Evolutionary conservation across 2,329 filamentous ascomycete genomes (phyloP), one percentile per base, ranked within the genome.

Genomic region (Neurospora sp.): DNA sequence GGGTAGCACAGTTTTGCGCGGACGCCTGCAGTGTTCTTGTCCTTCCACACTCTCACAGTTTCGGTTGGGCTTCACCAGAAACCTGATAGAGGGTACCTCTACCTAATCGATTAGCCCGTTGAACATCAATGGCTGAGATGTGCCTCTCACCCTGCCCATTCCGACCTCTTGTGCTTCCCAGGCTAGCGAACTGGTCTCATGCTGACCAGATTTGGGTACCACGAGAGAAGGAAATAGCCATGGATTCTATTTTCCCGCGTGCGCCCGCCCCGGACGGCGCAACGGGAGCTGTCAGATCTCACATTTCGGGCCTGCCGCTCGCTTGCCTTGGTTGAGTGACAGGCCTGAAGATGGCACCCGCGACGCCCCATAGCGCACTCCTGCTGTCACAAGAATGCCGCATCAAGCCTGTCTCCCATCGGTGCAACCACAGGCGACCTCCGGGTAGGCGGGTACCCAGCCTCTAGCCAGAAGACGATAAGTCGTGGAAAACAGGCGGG

Each of bases 211-310:
- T 33, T 62, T 4, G 52, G 23, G 23, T 62, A n/a, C 28, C 52
- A 62, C 52, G 52, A 62, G 28, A 17, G 52, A 62, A 62, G 52
- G 15, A 62, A 62, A 36, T 62, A 62, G 52, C 52, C 52, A 62
- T 36, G 52, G 28, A 62, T 62, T 15, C 52, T 62, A 62, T 73
- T 68, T 70, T 71, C 72, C 71, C 72, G 69, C 68, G 66, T 68
- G 70, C 70, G 70, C 72, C 70, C 73, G 70, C 69, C 58, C 68
- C 39, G 62, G 70, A 66, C 70, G 67, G 17, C 42, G 39, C 39
- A 23, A 28, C 38, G 42, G 36, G 70, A 73, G 70, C 66, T 73
- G 73, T 74, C 74, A 74, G 72, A 73, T 74, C 70, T 73, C 73
- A 73, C 71, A 72, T 70, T 73, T 70, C 67, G 70, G 42, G 67